A percentile compares a stretch with the other conserved stretches of the same genome.
These are phyloP conservation scores for Aureobasidium sp. DNA, from an alignment of 2,329 filamentous ascomycete genomes.

Conservation along the genomic window DNA sequence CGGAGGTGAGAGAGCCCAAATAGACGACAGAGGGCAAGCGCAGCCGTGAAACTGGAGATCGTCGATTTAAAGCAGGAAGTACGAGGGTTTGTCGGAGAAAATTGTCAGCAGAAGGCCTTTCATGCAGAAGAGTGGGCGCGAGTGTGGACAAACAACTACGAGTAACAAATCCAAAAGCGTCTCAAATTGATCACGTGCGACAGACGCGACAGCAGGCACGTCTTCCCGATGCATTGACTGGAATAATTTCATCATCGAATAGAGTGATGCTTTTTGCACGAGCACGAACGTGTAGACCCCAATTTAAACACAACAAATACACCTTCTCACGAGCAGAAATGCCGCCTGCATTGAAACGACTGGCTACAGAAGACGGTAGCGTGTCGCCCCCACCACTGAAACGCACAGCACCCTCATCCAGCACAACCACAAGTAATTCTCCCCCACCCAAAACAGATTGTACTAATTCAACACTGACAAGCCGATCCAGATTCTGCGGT, in stretches of 20 bases:
- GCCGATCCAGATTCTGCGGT: slow-evolving; percentile 55
- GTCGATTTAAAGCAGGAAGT: slow-evolving; percentile 9
- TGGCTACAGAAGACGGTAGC: slow-evolving; percentile 34
- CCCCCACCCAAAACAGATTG: slow-evolving; percentile 43
- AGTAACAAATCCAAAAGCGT: background rate
- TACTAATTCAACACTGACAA: slow-evolving; percentile 31
- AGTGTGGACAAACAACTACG: background rate
- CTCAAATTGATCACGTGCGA: slow-evolving; percentile 2
- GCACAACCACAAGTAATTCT: slow-evolving; percentile 43
- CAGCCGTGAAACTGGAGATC: background rate
- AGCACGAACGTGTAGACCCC: background rate
- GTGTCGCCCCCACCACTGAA: slow-evolving; percentile 54
- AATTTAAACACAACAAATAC: background rate
- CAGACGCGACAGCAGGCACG: slow-evolving; percentile 8
- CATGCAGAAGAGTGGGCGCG: background rate
- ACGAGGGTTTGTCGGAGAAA: background rate
- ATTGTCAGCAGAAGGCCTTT: background rate
- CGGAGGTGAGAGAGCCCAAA: background rate
- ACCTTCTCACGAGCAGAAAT: background rate
- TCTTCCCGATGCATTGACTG: background rate
- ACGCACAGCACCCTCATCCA: slow-evolving; percentile 45
- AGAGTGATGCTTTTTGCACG: background rate
- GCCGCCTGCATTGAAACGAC: slow-evolving; percentile 29
- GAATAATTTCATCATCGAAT: background rate
- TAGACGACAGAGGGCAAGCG: background rate